These are phyloP conservation scores for Cydonia oblonga DNA, from an alignment of 331 rosid species.

Conservation along the genomic window DNA sequence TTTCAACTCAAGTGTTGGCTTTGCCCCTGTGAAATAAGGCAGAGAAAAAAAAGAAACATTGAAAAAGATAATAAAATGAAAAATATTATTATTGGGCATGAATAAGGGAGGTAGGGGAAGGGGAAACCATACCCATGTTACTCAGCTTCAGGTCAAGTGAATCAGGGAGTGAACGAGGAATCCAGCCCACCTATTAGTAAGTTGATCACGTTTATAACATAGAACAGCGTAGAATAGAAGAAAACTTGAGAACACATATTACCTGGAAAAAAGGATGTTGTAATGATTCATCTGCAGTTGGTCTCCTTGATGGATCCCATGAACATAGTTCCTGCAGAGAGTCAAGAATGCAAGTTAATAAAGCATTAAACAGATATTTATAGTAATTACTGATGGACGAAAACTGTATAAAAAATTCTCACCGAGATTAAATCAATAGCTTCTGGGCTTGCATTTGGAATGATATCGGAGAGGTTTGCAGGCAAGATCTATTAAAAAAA, in stretches of 20 bases:
- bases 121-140: constrained; percentile 36
- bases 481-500: constrained; percentile 45
- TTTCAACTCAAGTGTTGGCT: constrained; percentile 73
- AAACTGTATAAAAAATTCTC: constrained; percentile 15
- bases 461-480: constrained; percentile 48
- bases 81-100: neutral
- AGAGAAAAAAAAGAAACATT: constrained; percentile 8
- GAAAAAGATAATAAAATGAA: neutral
- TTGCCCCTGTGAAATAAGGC: constrained; percentile 37
- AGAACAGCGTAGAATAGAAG: neutral
- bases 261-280: constrained; percentile 78
- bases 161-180: constrained; percentile 47
- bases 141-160: constrained; percentile 83
- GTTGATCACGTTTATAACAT: constrained; percentile 11
- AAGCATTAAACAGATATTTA: neutral
- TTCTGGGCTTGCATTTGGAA: constrained; percentile 71
- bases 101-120: neutral
- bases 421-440: constrained; percentile 74
- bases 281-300: constrained; percentile 57
- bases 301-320: constrained; percentile 81
- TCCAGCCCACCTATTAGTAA: constrained; percentile 49
- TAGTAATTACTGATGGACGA: neutral
- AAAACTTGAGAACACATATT: constrained; percentile 18
- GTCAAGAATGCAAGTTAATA: constrained; percentile 10
- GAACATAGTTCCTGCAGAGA: constrained; percentile 47